phyloP scores from a whole-genome alignment of 2,329 filamentous ascomycete species.

The Cordyceps farinosa region DNA sequence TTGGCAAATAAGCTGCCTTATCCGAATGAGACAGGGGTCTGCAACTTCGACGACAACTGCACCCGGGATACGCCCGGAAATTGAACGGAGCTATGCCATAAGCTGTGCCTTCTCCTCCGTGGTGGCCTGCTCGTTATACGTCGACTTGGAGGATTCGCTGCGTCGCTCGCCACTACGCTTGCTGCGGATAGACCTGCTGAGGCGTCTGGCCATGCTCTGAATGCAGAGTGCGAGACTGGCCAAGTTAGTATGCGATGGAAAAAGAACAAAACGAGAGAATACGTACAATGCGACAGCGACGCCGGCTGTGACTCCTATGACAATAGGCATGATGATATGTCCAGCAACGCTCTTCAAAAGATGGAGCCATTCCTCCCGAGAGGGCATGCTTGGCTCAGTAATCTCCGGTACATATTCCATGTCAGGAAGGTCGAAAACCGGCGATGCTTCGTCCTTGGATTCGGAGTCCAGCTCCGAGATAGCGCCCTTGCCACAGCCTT shows the following conservation, averaged over 20 bases:
- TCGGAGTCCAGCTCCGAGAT: neutral
- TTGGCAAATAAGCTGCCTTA: neutral
- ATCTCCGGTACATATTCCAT: neutral
- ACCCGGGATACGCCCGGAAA: neutral
- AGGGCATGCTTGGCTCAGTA: neutral
- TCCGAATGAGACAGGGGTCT: neutral
- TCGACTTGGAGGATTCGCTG: slow-evolving; percentile 33
- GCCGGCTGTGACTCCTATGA: slow-evolving; percentile 66
- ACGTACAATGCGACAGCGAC: slow-evolving; percentile 62
- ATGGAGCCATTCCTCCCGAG: slow-evolving; percentile 22
- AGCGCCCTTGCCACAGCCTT: slow-evolving; percentile 18
- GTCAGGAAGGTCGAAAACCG: neutral
- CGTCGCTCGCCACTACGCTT: slow-evolving; percentile 21
- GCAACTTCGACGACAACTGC: neutral
- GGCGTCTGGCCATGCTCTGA: slow-evolving; percentile 57
- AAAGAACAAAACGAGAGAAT: neutral
- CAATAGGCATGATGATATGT: slow-evolving; percentile 63
- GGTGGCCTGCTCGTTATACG: slow-evolving; percentile 33
- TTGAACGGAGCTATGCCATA: slow-evolving; percentile 32
- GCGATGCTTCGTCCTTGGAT: too few species aligned
- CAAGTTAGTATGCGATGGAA: slow-evolving; percentile 26
- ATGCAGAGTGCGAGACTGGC: slow-evolving; percentile 60
- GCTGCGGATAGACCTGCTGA: slow-evolving; percentile 51
- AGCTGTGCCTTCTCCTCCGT: slow-evolving; percentile 51
- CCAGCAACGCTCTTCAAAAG: slow-evolving; percentile 54